Percentiles rank a stretch among this genome's conserved stretches.
These are phyloP conservation scores for Vanrija sp. DNA, from an alignment of 1,284 basidiomycete species.

Conservation along the genomic window DNA sequence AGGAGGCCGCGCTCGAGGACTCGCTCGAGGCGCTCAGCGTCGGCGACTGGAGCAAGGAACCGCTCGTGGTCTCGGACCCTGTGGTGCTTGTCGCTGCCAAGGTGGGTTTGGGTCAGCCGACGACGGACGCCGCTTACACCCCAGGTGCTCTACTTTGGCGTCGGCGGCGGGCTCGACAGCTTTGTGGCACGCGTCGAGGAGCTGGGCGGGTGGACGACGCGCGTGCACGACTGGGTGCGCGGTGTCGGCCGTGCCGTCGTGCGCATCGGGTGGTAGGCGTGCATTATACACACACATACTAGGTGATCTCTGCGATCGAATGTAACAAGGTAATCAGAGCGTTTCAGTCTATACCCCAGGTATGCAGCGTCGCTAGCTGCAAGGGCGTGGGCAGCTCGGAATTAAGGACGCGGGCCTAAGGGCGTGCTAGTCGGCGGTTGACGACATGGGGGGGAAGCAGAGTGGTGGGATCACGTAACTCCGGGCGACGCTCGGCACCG, in stretches of 20 bases:
- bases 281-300: too few relatives aligned
- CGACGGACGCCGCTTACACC: background rate
- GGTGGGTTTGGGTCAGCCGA: constrained; percentile 24
- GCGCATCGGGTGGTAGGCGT: constrained; percentile 55
- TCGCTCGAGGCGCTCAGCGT: constrained; percentile 27
- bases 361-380: too few relatives aligned
- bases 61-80: constrained; percentile 9
- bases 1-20: constrained; percentile 22
- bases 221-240: constrained; percentile 54
- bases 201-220: constrained; percentile 23
- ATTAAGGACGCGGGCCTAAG: too few relatives aligned
- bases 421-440: too few relatives aligned
- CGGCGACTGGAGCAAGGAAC: constrained; percentile 19
- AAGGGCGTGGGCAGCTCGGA: too few relatives aligned
- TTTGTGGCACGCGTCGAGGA: constrained; percentile 61
- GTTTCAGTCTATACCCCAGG: too few relatives aligned
- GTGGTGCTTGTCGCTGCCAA: constrained; percentile 46
- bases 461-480: too few relatives aligned
- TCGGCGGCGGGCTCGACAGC: constrained; percentile 79
- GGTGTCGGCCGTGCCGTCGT: constrained; percentile 67
- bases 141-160: constrained; percentile 91
- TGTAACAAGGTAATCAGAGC: too few relatives aligned
- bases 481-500: too few relatives aligned
- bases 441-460: too few relatives aligned
- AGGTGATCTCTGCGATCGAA: too few relatives aligned